Percentiles rank a stretch among this genome's conserved stretches.
Conservation (phyloP, 352 stramenopile genomes). For the Phytophthora sp. region DNA sequence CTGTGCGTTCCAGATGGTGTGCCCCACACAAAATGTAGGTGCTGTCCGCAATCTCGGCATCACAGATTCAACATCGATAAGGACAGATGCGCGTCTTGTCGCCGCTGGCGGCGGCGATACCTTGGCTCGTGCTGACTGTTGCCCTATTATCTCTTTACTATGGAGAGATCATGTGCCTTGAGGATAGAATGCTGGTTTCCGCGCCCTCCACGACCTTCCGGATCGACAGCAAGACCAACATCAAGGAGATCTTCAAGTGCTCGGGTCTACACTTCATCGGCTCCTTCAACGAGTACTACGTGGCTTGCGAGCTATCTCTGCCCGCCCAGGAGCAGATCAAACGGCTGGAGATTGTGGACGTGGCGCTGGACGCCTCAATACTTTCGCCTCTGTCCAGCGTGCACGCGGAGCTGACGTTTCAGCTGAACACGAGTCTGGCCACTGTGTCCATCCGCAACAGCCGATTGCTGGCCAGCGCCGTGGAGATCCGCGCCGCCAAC, state of each 20-base stretch:
- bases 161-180: conserved; percentile 4
- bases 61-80: conserved; percentile 18
- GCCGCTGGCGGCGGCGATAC: background rate
- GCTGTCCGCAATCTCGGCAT: conserved; percentile 14
- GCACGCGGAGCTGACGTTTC: conserved; percentile 61
- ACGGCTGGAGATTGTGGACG: conserved; percentile 53
- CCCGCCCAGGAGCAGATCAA: conserved; percentile 36
- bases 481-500: conserved; percentile 57
- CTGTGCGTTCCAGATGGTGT: conserved; percentile 16
- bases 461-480: conserved; percentile 57
- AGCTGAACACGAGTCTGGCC: conserved; percentile 41
- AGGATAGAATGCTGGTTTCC: background rate
- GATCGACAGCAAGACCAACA: conserved; percentile 59
- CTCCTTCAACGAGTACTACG: conserved; percentile 87
- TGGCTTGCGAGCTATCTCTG: conserved; percentile 62
- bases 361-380: conserved; percentile 46
- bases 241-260: conserved; percentile 74
- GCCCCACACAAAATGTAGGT: conserved; percentile 7
- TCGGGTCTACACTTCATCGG: conserved; percentile 68
- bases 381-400: conserved; percentile 46
- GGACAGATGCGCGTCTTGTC: conserved; percentile 16
- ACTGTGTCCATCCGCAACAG: conserved; percentile 56
- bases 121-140: conserved; percentile 5
- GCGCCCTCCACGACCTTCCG: conserved; percentile 39
- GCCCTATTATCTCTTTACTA: background rate